Base-by-base conservation (phyloP, 768 basidiomycete species). In the Amanita pallidorosea region DNA sequence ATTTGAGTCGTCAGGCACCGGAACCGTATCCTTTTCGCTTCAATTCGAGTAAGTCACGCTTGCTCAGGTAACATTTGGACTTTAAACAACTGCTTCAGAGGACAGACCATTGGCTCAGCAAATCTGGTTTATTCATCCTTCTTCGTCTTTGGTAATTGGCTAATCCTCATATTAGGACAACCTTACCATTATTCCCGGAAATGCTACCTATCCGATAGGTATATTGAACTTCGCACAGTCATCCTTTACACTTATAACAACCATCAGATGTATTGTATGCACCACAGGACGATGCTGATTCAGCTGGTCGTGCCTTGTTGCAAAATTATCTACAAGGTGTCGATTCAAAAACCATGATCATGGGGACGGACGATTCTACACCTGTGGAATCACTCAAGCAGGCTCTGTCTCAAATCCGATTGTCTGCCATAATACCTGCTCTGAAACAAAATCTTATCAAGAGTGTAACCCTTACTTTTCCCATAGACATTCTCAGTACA, bases 321-420 rank as follows among this genome's bases (percentile, higher is more conserved):
- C 75, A 83, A 63, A 81, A 83, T 60, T 87, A 78, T 58, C 62
- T 88, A n/a, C 78, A 83, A 64, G 85, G 82, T 15, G 55, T 79
- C 27, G 65, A 77, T 53, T 75, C 75, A 6, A 66, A 69, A 41
- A 80, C 79, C 1, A 67, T 69, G 4, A 85, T 88, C 47, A 57
- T 65, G 6, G 85, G 85, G 4, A 70, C 73, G 11, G 70, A 67
- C 1, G 67, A 57, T 35, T 79, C 83, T 3, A 87, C 83, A 1
- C 65, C 70, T 0, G 79, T 87, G 13, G 67, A 67, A 35, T 85
- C 85, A 1, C 65, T 88, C 34, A 72, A 83, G 57, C 61, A 64
- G 11, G 83, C 82, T 0, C 66, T 88, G 44, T 77, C 80, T 5
- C 65, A 78, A 52, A 80, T 87, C 54, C 70, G 65, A 25, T 64